Evolutionary conservation across 257 asterid species (phyloP).

Genomic region (Dorcoceras hygrometricum): DNA sequence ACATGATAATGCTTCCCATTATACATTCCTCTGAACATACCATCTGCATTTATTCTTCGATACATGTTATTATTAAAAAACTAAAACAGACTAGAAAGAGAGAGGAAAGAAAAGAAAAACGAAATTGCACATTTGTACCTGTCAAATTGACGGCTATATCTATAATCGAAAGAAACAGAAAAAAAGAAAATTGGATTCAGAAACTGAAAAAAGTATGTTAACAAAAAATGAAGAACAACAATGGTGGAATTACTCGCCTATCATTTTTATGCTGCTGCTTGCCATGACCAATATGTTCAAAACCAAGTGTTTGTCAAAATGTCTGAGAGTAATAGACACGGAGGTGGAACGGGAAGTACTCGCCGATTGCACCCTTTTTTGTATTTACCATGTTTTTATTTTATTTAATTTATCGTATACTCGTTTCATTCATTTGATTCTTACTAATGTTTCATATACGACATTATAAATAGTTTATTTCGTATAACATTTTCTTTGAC

Average conservation of each 20-base stretch:
- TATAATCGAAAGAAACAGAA: constrained; percentile 32
- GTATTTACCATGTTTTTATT: too few species aligned
- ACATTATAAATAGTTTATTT: too few species aligned
- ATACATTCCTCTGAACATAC: constrained; percentile 91
- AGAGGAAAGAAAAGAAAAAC: background rate
- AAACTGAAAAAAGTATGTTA: background rate
- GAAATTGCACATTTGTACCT: constrained; percentile 40
- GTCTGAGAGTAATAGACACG: background rate
- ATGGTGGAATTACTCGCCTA: constrained; percentile 46
- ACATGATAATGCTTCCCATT: constrained; percentile 83
- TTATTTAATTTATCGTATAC: too few species aligned
- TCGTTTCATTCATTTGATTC: too few species aligned
- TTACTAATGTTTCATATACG: too few species aligned
- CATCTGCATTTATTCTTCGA: constrained; percentile 45
- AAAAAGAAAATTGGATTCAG: background rate
- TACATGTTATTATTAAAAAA: constrained; percentile 2
- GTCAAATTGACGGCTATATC: constrained; percentile 96
- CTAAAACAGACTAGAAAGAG: background rate
- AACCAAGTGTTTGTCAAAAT: constrained; percentile 2
- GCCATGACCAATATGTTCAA: constrained; percentile 49
- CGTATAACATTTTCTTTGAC: too few species aligned
- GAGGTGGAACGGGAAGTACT: background rate
- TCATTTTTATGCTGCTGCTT: constrained; percentile 52
- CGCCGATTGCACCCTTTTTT: too few species aligned
- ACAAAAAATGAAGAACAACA: background rate